Evolutionary conservation across 805 yeast species (phyloP), one percentile per base, ranked within the genome.

Genomic region (Huiozyma naganishii): DNA sequence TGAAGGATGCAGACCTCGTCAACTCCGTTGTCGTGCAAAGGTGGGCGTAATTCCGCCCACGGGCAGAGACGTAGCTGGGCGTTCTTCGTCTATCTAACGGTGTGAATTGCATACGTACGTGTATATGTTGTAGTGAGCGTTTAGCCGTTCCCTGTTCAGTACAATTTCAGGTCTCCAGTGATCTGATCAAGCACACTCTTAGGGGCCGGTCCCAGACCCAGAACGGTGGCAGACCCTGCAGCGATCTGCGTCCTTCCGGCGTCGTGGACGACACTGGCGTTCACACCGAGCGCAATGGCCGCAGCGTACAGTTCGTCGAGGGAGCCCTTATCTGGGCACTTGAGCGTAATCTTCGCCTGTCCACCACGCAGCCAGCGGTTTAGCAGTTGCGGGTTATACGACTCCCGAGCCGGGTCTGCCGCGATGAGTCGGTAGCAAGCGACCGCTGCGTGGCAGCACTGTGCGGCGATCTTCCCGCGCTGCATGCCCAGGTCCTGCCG

Each of bases 171-270:
- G 27, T 73, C 80, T 11, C 85, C 81, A 1, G 97, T 89, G 43
- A 90, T 77, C 58, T 80, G 77, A 60, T 92, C 96, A 47, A 90
- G 62, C 0, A 81, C 78, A 0, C 72, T 52, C 51, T 80, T 85
- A 23, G 97, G 97, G 13, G 96, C 97, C 1, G 99, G 99, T 0
- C 99, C 99, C 28, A 92, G 61, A 1, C 97, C 98, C n/a, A 92
- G 66, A 1, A 92, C 97, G 0, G 98, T 92, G 2, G 95, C 94
- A 46, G 92, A 80, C 1, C 97, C 97, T 6, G 95, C 83, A n/a
- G 86, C 95, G 41, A 92, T 78, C 61, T 92, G 97, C 1, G 98
- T 90, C 54, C 97, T 74, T 3, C 98, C 98, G 27, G 98, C 98
- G 66, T 92, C 99, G 53, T 83, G 94, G 34, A 92, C 87, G 6